Evolutionary conservation across 345 rosid species (phyloP), one percentile per base, ranked within the genome.

Genomic region (Gossypium anomalum): DNA sequence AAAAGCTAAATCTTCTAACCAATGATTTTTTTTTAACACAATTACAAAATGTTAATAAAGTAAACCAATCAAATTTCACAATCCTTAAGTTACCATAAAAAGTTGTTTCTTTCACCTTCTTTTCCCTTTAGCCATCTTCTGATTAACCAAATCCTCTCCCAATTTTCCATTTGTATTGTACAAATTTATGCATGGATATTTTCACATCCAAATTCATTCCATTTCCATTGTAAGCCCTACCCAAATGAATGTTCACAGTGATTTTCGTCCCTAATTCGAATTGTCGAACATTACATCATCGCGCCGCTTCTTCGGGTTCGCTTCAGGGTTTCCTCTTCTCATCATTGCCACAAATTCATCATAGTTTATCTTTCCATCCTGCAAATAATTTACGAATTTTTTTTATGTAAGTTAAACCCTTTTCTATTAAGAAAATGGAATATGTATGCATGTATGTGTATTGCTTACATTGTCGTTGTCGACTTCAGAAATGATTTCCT

Each of bases 341-440:
- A 95, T 91, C 98, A 95, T 95, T 3, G 96, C 93, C 75, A 91
- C 99, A 47, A 95, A 95, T 78, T 95, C 98, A 34, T 93, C 97
- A 27, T 95, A 95, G 83, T 93, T 93, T 77, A 93, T 91, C 68
- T 90, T 80, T 3, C 98, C 98, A 82, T 95, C 99, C 97, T 95
- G 84, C 69, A 77, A 73, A 48, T 10, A 19, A 56, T 5, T 11
- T 12, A 59, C 22, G 38, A 3, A 3, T 29, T 29, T 29, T 29
- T 29, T 0, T 29, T 29, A 7, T 23, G 63, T 58, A 34, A 34
- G 41, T 34, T 23, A 22, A 47, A 12, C 51, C 51, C 3, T 3
- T 25, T 0, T 11, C 16, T 6, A 60, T 4, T 60, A 17, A 14
- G 41, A 52, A 70, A 51, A 48, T 52, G 22, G 10, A 64, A 69